Evolutionary conservation across 1,284 basidiomycete species (phyloP), one percentile per base, ranked within the genome.

Genomic region (Veloboletus limbatus): DNA sequence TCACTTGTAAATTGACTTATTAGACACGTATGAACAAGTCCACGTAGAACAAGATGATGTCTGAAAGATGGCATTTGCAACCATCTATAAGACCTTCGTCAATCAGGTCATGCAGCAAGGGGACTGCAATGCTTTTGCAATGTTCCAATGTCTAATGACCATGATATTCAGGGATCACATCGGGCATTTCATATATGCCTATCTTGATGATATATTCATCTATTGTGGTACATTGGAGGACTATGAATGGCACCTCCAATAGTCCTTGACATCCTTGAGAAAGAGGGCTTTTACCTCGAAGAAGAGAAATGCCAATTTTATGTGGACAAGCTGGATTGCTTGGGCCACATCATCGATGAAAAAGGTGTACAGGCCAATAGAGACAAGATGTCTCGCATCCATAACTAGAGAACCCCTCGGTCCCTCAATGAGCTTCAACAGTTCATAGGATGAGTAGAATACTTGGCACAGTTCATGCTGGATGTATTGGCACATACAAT

Each of bases 391-490:
- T 22, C 18, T 5, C 7, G 14, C 0, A 35, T 48, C 8, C 2
- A 16, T 1, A 22, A 18, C 5, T 48, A 41, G 35, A 21, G 38
- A 3, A 30, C 28, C 3, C 39, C 45, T 3, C 11, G 8, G 11
- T 14, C 20, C 2, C 27, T 44, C 3, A 40, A 70, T 16, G 67
- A 72, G n/a, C 55, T 76, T 0, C 68, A 69, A 36, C 45, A 57
- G 11, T 75, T 75, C 35, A 42, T 75, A 0, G 73, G 71, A 1
- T 52, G 71, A 0, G 60, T 75, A 0, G 59, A 73, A 18, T 76
- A 74, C 51, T 43, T 76, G 1, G 56, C 63, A 0, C 57, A 63
- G 10, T 72, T 71, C 47, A 52, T 75, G 40, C 71, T 68, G 0
- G 58, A 70, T 27, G 52, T 76, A 6, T 35, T 11, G 7, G 34